phyloP scores from a whole-genome alignment of 192 early-diverging fungal genomes.

The Coemansia guatemalensis region DNA sequence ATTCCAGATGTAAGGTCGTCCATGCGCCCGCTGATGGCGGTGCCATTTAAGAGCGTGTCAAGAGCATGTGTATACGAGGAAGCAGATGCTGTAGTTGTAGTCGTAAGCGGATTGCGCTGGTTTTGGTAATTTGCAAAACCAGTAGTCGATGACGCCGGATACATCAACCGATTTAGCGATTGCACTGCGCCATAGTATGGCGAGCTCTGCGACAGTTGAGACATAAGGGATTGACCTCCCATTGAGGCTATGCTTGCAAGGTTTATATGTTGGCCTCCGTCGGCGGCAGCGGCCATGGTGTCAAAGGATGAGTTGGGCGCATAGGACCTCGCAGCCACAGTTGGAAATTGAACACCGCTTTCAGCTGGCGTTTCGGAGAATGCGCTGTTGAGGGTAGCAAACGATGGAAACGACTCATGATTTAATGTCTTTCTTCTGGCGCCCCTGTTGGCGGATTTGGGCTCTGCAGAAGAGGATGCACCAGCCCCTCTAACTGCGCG shows the following conservation, averaged over 20 bases:
- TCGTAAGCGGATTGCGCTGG: neutral
- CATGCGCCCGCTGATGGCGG: neutral
- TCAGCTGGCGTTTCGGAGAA: constrained; percentile 5
- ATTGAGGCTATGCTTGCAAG: constrained; percentile 28
- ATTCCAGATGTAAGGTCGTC: constrained; percentile 2
- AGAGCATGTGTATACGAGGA: constrained; percentile 13
- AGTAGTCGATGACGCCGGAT: constrained; percentile 8
- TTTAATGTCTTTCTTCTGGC: too few species aligned
- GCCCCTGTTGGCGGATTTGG: too few species aligned
- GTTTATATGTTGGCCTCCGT: constrained; percentile 19
- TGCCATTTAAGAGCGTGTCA: constrained; percentile 14
- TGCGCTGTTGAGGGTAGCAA: constrained; percentile 3
- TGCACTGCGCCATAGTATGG: constrained; percentile 41
- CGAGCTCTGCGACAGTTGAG: constrained; percentile 20
- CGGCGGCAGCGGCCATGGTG: constrained; percentile 7
- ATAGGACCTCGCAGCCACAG: constrained; percentile 9
- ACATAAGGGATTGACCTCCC: constrained; percentile 19
- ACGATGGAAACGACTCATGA: constrained; percentile 6
- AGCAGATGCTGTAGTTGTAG: neutral
- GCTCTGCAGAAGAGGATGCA: neutral
- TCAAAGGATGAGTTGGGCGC: constrained; percentile 17
- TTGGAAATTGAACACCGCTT: neutral
- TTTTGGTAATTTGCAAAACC: constrained; percentile 1
- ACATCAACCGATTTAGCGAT: constrained; percentile 33
- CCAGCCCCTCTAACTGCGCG: constrained; percentile 32